A percentile compares a stretch with the other conserved stretches of the same genome.
Evolutionary conservation across 805 yeast species (phyloP).

Genomic region (Saturnispora besseyi): DNA sequence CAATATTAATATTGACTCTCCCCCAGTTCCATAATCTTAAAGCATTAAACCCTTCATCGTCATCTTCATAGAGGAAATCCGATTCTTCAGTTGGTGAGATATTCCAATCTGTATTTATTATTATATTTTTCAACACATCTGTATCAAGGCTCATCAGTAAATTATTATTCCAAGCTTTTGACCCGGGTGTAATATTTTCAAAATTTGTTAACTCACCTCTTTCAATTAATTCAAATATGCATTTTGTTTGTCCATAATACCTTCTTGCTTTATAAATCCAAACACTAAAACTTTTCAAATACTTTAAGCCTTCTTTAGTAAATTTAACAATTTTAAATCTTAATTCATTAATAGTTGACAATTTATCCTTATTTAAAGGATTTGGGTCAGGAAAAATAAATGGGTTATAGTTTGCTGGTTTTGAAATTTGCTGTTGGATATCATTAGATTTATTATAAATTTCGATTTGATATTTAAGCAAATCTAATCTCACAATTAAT

Average conservation of each 20-base stretch:
- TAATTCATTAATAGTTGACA: not conserved
- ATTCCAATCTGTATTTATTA: slow-evolving; percentile 1
- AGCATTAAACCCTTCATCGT: not conserved
- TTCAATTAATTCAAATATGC: slow-evolving; percentile 13
- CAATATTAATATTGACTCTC: not conserved
- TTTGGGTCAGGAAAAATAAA: slow-evolving; percentile 5
- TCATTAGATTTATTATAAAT: not conserved
- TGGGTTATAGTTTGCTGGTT: slow-evolving; percentile 7
- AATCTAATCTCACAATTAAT: slow-evolving; percentile 7
- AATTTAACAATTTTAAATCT: not conserved
- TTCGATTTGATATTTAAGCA: slow-evolving; percentile 6
- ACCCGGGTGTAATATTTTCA: slow-evolving; percentile 1
- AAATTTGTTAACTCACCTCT: slow-evolving; percentile 4
- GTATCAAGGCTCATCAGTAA: slow-evolving; percentile 4
- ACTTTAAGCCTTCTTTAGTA: not conserved
- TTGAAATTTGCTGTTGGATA: not conserved
- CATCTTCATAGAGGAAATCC: not conserved
- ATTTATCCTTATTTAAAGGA: slow-evolving; percentile 4
- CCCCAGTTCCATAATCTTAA: slow-evolving; percentile 8
- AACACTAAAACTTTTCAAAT: slow-evolving; percentile 6
- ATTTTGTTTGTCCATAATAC: slow-evolving; percentile 7
- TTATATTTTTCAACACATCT: not conserved
- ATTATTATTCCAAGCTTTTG: slow-evolving; percentile 4
- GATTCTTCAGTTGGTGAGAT: not conserved
- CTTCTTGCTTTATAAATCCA: slow-evolving; percentile 10